A percentile compares a stretch with the other conserved stretches of the same genome.
phyloP scores from a whole-genome alignment of 768 basidiomycete species.

The Megacollybia marginata region DNA sequence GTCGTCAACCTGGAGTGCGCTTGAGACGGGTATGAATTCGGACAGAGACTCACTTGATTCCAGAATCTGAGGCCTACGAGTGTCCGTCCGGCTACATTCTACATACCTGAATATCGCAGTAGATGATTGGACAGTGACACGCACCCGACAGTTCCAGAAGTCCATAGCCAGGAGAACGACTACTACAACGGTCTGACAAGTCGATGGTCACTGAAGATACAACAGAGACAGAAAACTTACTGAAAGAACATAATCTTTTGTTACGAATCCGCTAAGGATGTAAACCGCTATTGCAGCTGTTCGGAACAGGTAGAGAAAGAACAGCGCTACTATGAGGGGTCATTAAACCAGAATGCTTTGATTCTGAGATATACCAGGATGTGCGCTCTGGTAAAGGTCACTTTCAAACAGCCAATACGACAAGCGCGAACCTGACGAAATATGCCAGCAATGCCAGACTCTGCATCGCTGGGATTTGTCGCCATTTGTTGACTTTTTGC shows the following conservation, averaged over 20 bases:
- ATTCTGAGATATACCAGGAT: constrained; percentile 7
- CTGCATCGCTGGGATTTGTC: constrained; percentile 57
- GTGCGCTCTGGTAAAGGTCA: constrained; percentile 63
- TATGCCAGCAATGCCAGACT: constrained; percentile 49
- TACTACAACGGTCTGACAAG: constrained; percentile 71
- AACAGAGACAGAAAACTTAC: constrained; percentile 36
- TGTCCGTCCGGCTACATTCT: constrained; percentile 93
- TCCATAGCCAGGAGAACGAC: constrained; percentile 94
- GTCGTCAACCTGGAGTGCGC: constrained; percentile 68
- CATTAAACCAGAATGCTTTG: constrained; percentile 31
- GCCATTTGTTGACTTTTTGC: constrained; percentile 42
- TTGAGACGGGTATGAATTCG: background rate
- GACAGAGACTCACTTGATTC: constrained; percentile 64
- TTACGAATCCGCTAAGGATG: constrained; percentile 87
- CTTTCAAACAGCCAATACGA: constrained; percentile 54
- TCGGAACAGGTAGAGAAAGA: constrained; percentile 86
- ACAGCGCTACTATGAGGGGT: constrained; percentile 79
- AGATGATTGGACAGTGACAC: background rate
- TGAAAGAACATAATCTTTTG: constrained; percentile 87
- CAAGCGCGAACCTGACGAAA: background rate
- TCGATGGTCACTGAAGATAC: background rate
- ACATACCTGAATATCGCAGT: constrained; percentile 3
- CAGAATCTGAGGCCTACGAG: constrained; percentile 94
- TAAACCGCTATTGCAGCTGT: constrained; percentile 86
- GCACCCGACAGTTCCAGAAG: constrained; percentile 90